Conservation (phyloP, 1,284 basidiomycete species). For the Trichosporon inkin region DNA sequence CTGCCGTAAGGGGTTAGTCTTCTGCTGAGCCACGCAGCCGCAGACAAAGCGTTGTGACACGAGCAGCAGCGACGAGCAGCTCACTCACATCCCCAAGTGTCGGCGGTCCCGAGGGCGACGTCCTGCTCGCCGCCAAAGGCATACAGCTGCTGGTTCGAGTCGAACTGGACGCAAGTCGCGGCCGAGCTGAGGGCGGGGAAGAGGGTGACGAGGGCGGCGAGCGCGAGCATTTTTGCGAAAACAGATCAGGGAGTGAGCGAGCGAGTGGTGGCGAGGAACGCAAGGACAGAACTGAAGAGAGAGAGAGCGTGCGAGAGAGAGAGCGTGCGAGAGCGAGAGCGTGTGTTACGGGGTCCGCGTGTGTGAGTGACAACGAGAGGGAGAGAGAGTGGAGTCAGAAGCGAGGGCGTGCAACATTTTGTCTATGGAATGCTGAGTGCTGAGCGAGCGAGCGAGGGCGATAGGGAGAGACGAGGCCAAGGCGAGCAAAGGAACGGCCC, state of each 20-base stretch:
- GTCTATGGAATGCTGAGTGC: too few relatives aligned
- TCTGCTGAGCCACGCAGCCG: not conserved
- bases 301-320: not conserved
- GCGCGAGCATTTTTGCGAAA: conserved; percentile 17
- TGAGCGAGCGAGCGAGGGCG: too few relatives aligned
- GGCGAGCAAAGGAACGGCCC: too few relatives aligned
- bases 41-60: too few relatives aligned
- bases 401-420: not conserved
- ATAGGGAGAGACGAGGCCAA: too few relatives aligned
- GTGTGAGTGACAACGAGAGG: not conserved
- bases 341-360: not conserved
- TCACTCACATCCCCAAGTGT: conserved; percentile 46
- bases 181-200: conserved; percentile 32
- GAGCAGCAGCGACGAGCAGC: not conserved
- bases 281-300: not conserved
- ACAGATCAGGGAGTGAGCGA: not conserved
- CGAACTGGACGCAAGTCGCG: conserved; percentile 48
- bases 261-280: not conserved
- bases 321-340: not conserved
- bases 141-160: conserved; percentile 46
- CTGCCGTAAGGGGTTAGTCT: not conserved
- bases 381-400: not conserved
- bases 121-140: conserved; percentile 49
- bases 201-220: conserved; percentile 29
- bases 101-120: conserved; percentile 43